Percentiles rank a stretch among this genome's conserved stretches.
These are phyloP conservation scores for Cylindricascospora bacillispora DNA, from an alignment of 1,139 yeast genomes.

Conservation along the genomic window DNA sequence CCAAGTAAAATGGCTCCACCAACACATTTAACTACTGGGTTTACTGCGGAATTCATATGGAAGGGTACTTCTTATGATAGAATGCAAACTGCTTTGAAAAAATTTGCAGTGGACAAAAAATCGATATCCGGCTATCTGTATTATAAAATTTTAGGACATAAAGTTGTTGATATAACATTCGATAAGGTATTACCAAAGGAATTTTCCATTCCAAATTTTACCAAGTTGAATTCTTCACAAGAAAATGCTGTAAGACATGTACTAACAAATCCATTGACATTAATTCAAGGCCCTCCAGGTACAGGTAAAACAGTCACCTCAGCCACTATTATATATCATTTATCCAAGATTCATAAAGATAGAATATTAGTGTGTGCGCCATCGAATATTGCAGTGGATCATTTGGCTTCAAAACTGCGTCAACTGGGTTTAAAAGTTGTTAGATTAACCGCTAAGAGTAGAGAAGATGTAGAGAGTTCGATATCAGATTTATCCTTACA, in stretches of 20 bases:
- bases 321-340: constrained; percentile 74
- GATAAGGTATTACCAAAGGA: constrained; percentile 46
- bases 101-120: constrained; percentile 58
- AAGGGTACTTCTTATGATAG: constrained; percentile 72
- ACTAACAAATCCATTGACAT: constrained; percentile 59
- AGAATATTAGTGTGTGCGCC: constrained; percentile 85
- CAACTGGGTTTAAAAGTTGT: constrained; percentile 62
- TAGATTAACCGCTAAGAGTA: constrained; percentile 58
- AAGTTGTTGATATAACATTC: constrained; percentile 51
- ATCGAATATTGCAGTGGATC: constrained; percentile 91
- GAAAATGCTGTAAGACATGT: constrained; percentile 64
- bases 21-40: constrained; percentile 48
- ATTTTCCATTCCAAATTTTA: constrained; percentile 54
- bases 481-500: constrained; percentile 44
- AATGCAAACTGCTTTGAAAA: constrained; percentile 67
- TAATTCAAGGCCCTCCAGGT: constrained; percentile 92
- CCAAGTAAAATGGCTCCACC: constrained; percentile 30
- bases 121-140: constrained; percentile 70
- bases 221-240: constrained; percentile 68
- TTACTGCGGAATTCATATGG: constrained; percentile 86
- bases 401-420: constrained; percentile 62
- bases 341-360: constrained; percentile 44
- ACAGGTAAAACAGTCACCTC: constrained; percentile 95
- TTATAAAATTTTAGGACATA: constrained; percentile 74
- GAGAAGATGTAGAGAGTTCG: constrained; percentile 69